Evolutionary conservation across 1,284 basidiomycete species (phyloP), one percentile per base, ranked within the genome.

Genomic region (Ceratobasidium sp.): DNA sequence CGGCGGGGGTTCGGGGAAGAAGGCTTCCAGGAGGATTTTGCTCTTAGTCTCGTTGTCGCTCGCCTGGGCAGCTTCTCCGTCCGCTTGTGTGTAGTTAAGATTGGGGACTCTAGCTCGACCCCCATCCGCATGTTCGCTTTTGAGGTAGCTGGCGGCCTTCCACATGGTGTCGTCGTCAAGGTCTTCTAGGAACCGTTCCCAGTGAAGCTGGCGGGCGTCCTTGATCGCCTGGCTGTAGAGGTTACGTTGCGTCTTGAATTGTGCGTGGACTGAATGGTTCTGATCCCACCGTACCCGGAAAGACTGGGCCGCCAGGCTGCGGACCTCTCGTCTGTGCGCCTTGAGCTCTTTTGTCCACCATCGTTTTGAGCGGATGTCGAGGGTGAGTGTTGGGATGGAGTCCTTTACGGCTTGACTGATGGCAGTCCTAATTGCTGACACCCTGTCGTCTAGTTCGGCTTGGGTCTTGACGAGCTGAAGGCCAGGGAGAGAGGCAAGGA

Each of bases 1-100:
- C n/a, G 26, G 18, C 11, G 66, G 52, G 18, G 73, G 74, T 1
- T 59, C 21, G 46, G 74, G 75, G 75, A 75, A 76, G 44, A 75
- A 76, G 11, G 74, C 43, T 1, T 70, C n/a, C 1, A 46, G 44
- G 1, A 76, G 43, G 5, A 69, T 43, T 6, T 26, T 6, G 43
- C 74, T 50, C 50, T 76, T 76, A 1, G 49, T 72, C 14, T 46
- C 61, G 41, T 76, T 63, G 18, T 26, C 16, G 11, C 18, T 21
- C 2, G 30, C 43, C 4, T 43, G 1, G 6, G 3, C n/a, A 1
- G n/a, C 14, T 1, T 18, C 23, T 1, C 71, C 71, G 16, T 73
- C 18, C 8, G 30, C 1, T 2, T 43, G 16, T 23, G 30, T 54
- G 11, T 4, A 4, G 6, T 16, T 30, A 2, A 74, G 73, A 35